Base-by-base conservation (phyloP, 805 yeast genomes). In the Huiozyma naganishii region DNA sequence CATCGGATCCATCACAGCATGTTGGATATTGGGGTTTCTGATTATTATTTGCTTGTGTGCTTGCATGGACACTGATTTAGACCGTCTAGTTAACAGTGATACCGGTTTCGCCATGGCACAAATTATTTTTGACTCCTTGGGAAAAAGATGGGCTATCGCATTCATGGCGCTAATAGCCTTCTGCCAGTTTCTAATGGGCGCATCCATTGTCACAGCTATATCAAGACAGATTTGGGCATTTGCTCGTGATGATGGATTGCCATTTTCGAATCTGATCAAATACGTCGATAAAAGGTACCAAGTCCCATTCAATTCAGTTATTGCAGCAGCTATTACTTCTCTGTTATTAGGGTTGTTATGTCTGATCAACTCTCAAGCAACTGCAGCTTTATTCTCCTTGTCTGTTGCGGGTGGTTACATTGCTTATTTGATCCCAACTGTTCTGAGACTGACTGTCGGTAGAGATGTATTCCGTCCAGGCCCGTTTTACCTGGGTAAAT, bases 221-320 rank as follows among this genome's bases (percentile, higher is more conserved):
- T 78, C 84, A 5, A 72, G 88, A 60, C 87, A 80, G 59, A 70
- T 79, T 41, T 81, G 83, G 78, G 86, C 87, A 1, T 79, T 80
- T 59, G 78, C 85, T 36, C 74, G 90, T 65, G 90, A 82, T 58
- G 79, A 80, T 52, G 88, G 87, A 11, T 68, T 82, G 45, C 89
- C 89, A 7, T 66, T 79, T 48, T 70, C 80, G 10, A 61, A 68
- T 36, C 66, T 66, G 54, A 70, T 82, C 48, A 76, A 79, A 50
- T 72, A 66, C 37, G 83, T 83, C 37, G 67, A 81, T 53, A 67
- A 72, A 42, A 70, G 59, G 45, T 62, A 74, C 33, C 67, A 72
- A n/a, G 83, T 79, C 29, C 90, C 92, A 11, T 59, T 79, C 28
- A 70, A 79, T 52, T 87, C 89, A 1, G 73, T 80, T 37, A 57